These are phyloP conservation scores for Pichia paraexigua DNA, from an alignment of 805 yeast species.

Conservation along the genomic window DNA sequence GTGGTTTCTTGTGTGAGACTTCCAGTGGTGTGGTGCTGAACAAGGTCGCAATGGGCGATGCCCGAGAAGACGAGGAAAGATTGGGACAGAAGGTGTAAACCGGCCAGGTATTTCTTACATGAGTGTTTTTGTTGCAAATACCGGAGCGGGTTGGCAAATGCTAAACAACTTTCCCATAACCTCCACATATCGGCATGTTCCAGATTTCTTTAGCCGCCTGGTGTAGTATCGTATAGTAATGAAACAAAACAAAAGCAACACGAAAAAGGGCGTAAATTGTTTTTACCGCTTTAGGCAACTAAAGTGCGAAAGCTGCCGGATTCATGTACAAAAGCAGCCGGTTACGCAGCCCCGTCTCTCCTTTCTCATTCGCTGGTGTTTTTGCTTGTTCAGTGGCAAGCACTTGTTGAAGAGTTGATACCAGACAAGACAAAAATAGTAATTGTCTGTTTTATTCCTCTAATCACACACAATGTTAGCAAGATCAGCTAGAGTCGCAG, in stretches of 20 bases:
- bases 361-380: not conserved
- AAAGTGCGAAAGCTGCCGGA: not conserved
- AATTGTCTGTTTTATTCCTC: not conserved
- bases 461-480: slow-evolving; percentile 9
- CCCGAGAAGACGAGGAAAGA: slow-evolving; percentile 34
- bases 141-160: too few species aligned
- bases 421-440: not conserved
- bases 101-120: too few species aligned
- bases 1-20: slow-evolving; percentile 81
- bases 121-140: too few species aligned
- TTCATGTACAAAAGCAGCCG: not conserved
- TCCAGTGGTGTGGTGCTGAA: slow-evolving; percentile 72
- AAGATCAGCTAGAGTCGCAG: slow-evolving; percentile 16
- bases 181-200: too few species aligned
- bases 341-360: not conserved
- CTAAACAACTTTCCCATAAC: too few species aligned
- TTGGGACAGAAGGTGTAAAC: not conserved
- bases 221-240: too few species aligned
- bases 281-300: not conserved
- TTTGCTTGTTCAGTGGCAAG: too few species aligned
- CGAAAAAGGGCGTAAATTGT: too few species aligned
- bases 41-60: slow-evolving; percentile 38
- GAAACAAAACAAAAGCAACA: too few species aligned
- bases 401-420: not conserved
- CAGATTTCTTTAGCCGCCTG: too few species aligned